A percentile compares a stretch with the other conserved stretches of the same genome.
Evolutionary conservation across 1,139 yeast genomes (phyloP).

Genomic region (Pichia sp.): DNA sequence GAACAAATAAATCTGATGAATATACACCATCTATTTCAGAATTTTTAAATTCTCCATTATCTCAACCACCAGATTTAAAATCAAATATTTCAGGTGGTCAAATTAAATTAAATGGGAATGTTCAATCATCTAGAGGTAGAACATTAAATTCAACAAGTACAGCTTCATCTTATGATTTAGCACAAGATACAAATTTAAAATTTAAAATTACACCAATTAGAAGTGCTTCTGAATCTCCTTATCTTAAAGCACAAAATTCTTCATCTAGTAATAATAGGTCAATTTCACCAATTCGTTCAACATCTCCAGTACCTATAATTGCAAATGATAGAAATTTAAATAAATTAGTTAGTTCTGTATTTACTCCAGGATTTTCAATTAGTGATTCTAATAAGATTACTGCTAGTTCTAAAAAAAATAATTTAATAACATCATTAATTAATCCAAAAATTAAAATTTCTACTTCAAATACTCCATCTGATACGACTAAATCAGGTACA

Average conservation of each 20-base stretch:
- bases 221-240: slow-evolving; percentile 23
- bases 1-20: slow-evolving; percentile 27
- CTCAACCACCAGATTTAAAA: not conserved
- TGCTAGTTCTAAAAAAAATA: not conserved
- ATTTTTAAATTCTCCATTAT: slow-evolving; percentile 6
- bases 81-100: not conserved
- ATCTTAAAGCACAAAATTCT: slow-evolving; percentile 12
- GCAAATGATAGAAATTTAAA: slow-evolving; percentile 12
- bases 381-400: not conserved
- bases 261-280: slow-evolving; percentile 23
- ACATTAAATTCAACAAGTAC: too few species aligned
- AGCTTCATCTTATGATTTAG: slow-evolving; percentile 17
- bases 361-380: slow-evolving; percentile 15
- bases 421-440: too few species aligned
- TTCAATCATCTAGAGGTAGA: too few species aligned
- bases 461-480: not conserved
- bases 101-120: too few species aligned
- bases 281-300: slow-evolving; percentile 17
- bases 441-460: slow-evolving; percentile 1
- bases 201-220: slow-evolving; percentile 29
- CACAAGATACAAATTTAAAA: slow-evolving; percentile 25
- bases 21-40: slow-evolving; percentile 34
- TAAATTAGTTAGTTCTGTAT: slow-evolving; percentile 11
- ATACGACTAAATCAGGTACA: not conserved
- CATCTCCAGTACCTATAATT: slow-evolving; percentile 12